phyloP scores from a whole-genome alignment of 305 asterid genomes.

The Solanum hybrid region DNA sequence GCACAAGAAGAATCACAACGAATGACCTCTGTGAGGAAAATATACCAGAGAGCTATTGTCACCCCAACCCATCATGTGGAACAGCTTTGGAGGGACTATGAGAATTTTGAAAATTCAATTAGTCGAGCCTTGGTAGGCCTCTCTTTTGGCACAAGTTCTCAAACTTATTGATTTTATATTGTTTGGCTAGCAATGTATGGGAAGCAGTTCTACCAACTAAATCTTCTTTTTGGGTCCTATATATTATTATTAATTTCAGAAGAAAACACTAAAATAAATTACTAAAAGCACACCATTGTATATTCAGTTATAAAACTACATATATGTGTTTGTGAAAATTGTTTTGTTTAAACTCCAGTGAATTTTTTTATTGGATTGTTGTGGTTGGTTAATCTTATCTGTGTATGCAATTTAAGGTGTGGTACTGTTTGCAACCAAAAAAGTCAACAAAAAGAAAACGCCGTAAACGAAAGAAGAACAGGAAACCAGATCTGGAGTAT shows the following conservation, averaged over 20 bases:
- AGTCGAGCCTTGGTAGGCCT: constrained; percentile 80
- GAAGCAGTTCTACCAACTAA: not conserved
- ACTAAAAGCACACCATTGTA: not conserved
- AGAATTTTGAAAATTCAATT: constrained; percentile 87
- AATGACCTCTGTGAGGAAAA: constrained; percentile 75
- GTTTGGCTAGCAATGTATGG: not conserved
- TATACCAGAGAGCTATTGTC: constrained; percentile 80
- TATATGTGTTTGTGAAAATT: not conserved
- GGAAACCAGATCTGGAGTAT: not conserved
- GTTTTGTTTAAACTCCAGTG: not conserved
- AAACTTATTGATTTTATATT: constrained; percentile 1
- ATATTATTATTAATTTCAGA: not conserved
- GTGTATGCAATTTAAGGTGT: not conserved
- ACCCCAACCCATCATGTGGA: constrained; percentile 85
- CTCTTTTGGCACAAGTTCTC: constrained; percentile 5
- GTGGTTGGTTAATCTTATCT: not conserved
- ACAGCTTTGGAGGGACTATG: constrained; percentile 98
- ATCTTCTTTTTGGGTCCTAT: not conserved
- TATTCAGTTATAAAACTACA: not conserved
- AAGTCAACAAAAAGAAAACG: not conserved
- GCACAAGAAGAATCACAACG: constrained; percentile 66
- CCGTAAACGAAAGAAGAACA: not conserved
- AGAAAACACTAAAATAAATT: not conserved
- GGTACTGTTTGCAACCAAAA: not conserved
- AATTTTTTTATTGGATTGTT: not conserved